Base-by-base conservation (phyloP, 306 rosid genomes). In the Gynostemma pentaphyllum region DNA sequence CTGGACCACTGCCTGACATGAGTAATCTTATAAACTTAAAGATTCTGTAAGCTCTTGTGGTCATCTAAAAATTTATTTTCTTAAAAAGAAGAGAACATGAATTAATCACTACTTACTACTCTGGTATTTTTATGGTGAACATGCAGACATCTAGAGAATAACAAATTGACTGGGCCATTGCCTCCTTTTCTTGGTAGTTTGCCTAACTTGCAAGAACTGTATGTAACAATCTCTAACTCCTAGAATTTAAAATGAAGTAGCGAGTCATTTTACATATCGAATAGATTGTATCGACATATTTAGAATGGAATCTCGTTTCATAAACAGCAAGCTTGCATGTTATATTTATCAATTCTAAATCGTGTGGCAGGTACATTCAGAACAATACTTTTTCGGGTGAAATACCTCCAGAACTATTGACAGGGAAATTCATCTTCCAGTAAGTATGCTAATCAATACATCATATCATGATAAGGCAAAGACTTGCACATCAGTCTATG, bases 61-160 rank as follows among this genome's bases (percentile, higher is more conserved):
- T 40, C 52, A n/a, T 64, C 56, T 65, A 45, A 51, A 41, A 60
- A 16, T 61, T 61, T n/a, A 48, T 63, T 41, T n/a, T 41, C 62
- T 67, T 11, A 5, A 57, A 57, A 19, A 9, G 41, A n/a, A 7
- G 29, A 19, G 30, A 57, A 16, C 41, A 1, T 16, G 18, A 11
- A n/a, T 13, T 70, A 47, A 19, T 24, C 2, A 1, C 18, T 28
- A 39, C 13, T 53, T 62, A 30, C 5, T 21, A 9, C 63, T 42
- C 36, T 37, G 22, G 14, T 62, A 34, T 27, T 24, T 55, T 60
- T 8, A 32, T 29, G 44, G 37, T 32, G 69, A 62, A 64, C 66
- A 23, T 82, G 81, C 85, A 92, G 99, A 76, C 96, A 88, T 84
- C 75, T 92, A 26, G 99, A 92, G 90, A 84, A 92, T 77, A 92